Percentiles rank a stretch among this genome's conserved stretches.
Conservation (phyloP, 2,329 filamentous ascomycete species). For the Colletotrichum truncatum region DNA sequence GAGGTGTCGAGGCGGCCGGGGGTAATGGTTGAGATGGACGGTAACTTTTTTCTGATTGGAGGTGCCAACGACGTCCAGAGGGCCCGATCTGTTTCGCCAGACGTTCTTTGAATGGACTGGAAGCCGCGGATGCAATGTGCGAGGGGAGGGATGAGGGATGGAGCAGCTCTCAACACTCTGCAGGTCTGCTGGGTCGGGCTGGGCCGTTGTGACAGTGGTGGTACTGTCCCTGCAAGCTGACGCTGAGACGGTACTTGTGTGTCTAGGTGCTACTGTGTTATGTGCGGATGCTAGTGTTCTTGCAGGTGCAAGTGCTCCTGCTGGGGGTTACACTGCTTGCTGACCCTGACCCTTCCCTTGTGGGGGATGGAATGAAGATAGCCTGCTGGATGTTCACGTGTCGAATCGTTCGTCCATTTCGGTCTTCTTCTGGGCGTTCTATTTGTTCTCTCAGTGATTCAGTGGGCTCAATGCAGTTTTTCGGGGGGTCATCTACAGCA, state of each 20-base stretch:
- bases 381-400: conserved; percentile 20
- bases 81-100: conserved; percentile 9
- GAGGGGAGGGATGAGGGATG: conserved; percentile 8
- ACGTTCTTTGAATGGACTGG: conserved; percentile 8
- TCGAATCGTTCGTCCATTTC: conserved; percentile 5
- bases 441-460: not conserved
- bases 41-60: conserved; percentile 27
- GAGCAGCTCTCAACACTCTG: conserved; percentile 25
- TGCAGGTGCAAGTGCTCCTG: not conserved
- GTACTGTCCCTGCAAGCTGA: not conserved
- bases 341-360: conserved; percentile 23
- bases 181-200: conserved; percentile 24
- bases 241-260: not conserved
- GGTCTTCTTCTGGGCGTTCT: not conserved
- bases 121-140: conserved; percentile 4
- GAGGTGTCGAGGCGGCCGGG: conserved; percentile 21
- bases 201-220: conserved; percentile 7
- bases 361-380: conserved; percentile 22
- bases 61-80: not conserved
- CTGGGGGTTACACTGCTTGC: conserved; percentile 27
- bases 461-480: not conserved
- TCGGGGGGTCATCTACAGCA: not conserved
- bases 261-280: not conserved
- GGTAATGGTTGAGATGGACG: conserved; percentile 23
- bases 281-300: not conserved